Base-by-base conservation (phyloP, 345 rosid species). In the Boechera stricta region DNA sequence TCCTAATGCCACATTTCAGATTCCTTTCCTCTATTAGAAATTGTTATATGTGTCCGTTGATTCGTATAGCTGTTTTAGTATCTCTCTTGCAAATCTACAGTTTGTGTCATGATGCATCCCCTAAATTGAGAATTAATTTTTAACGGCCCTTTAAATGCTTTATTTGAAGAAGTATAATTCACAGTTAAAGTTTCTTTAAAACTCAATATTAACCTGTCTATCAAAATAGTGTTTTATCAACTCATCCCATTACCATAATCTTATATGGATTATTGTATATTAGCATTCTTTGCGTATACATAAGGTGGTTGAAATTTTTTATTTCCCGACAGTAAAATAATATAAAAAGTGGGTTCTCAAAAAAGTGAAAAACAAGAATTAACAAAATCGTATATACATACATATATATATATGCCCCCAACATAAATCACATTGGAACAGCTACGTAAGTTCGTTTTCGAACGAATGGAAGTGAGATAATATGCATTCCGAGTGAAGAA, bases 1-100 rank as follows among this genome's bases (percentile, higher is more conserved):
- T 86, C 86, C 82, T 16, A 79, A 87, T 87, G 94, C 97, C 88
- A 80, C 86, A 85, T 84, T 85, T 72, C 59, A 88, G 85, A 90
- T 90, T 87, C 92, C 77, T 82, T 92, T 84, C 93, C 86, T 67
- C 81, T 84, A 64, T 71, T 69, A 73, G 67, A 74, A 70, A 74
- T 65, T 24, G 70, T 74, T 74, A 57, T 49, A 59, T 67, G 54
- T 73, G 54, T 61, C 42, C 8, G 38, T 78, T 52, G 69, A 58
- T 72, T 66, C 58, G 47, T 48, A 24, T 33, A 73, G 71, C 71
- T 72, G 63, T 32, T 73, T 48, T 72, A 61, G 78, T 60, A 41
- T 5, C 74, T 78, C 51, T 78, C 52, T 73, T 67, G 51, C 65
- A 67, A 53, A 67, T 57, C 72, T 44, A 54, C 63, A 53, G 2